Percentiles rank a stretch among this genome's conserved stretches.
These are phyloP conservation scores for Cytospora paraplurivora DNA, from an alignment of 2,329 filamentous ascomycete genomes.

Conservation along the genomic window DNA sequence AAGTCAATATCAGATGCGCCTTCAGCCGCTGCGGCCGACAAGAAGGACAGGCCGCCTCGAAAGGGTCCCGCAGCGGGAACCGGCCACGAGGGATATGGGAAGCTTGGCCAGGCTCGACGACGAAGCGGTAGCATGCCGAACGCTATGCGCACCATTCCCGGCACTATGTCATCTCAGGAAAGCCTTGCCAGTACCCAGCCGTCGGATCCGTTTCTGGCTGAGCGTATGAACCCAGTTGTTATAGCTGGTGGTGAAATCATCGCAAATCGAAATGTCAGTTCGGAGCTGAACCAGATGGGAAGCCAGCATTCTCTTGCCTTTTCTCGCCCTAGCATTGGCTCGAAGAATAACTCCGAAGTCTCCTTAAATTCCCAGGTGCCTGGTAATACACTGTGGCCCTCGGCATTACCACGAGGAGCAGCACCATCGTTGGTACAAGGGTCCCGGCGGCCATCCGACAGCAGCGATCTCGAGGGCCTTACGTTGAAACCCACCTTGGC, in stretches of 20 bases:
- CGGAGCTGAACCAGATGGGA: constrained; percentile 51
- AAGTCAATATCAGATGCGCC: constrained; percentile 61
- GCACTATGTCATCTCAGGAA: constrained; percentile 53
- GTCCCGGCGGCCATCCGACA: constrained; percentile 54
- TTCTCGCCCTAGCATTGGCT: constrained; percentile 47
- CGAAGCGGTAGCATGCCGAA: constrained; percentile 63
- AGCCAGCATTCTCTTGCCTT: constrained; percentile 51
- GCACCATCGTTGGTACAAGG: constrained; percentile 33
- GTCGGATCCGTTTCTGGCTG: constrained; percentile 59
- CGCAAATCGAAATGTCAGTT: constrained; percentile 59
- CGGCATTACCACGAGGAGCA: constrained; percentile 49
- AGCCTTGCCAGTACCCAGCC: constrained; percentile 48
- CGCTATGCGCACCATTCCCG: constrained; percentile 47
- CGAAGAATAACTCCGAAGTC: constrained; percentile 45
- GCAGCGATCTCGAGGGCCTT: constrained; percentile 56
- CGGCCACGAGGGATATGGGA: constrained; percentile 84
- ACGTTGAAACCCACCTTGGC: constrained; percentile 55
- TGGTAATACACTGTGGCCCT: constrained; percentile 55
- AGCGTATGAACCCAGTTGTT: constrained; percentile 66
- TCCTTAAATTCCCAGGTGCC: constrained; percentile 46
- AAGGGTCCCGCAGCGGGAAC: constrained; percentile 91
- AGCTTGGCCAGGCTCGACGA: constrained; percentile 61
- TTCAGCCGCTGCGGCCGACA: constrained; percentile 44
- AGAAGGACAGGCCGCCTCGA: constrained; percentile 59
- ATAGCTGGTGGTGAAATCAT: constrained; percentile 65